phyloP scores from a whole-genome alignment of 2,329 filamentous ascomycete genomes.

The Claviceps africana region DNA sequence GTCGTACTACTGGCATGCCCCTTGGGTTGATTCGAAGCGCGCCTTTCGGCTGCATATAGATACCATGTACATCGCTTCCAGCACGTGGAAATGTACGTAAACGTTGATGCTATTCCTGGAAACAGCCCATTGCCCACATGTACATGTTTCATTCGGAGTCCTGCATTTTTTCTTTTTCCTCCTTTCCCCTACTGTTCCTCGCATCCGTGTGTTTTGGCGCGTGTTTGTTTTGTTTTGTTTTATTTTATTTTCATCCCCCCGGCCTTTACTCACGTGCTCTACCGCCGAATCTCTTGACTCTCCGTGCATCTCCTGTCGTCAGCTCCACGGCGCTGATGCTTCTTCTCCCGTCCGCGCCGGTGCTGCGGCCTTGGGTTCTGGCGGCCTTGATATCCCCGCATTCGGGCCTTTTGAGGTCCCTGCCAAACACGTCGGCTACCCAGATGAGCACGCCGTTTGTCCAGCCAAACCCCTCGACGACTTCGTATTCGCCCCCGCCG shows the following conservation, averaged over 20 bases:
- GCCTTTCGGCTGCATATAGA: no score
- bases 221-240: background rate
- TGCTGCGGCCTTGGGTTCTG: slow-evolving; percentile 13
- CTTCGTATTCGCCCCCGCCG: slow-evolving; percentile 52
- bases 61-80: no score
- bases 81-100: no score
- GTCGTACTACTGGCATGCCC: no score
- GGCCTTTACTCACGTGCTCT: background rate
- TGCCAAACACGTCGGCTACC: slow-evolving; percentile 47
- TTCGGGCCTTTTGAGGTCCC: slow-evolving; percentile 38
- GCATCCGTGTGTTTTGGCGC: no score
- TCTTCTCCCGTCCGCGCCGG: slow-evolving; percentile 9
- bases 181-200: no score
- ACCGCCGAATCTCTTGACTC: slow-evolving; percentile 33
- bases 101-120: no score
- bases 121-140: no score
- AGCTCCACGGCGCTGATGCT: slow-evolving; percentile 32
- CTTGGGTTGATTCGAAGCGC: no score
- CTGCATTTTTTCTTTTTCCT: no score
- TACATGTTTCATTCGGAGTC: no score
- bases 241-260: background rate
- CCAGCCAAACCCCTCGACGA: slow-evolving; percentile 60
- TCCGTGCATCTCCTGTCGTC: slow-evolving; percentile 28
- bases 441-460: slow-evolving; percentile 56
- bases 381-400: slow-evolving; percentile 37